Conservation (phyloP, 2,329 filamentous ascomycete species). For the Westerdykella sp. region DNA sequence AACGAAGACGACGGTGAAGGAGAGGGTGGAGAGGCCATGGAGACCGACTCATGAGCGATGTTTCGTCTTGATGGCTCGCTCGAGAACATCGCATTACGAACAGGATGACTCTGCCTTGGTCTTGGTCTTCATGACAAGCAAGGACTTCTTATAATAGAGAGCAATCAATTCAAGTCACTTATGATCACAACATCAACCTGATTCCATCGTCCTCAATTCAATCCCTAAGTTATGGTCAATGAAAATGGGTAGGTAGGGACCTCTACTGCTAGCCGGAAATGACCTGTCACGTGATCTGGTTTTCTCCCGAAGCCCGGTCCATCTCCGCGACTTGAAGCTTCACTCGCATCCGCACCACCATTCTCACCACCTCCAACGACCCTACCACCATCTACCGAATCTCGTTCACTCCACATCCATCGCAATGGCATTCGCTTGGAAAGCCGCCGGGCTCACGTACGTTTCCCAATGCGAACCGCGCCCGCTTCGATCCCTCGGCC, state of each 20-base stretch:
- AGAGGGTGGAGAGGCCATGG: conserved; percentile 47
- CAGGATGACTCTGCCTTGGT: too few species aligned
- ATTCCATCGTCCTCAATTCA: too few species aligned
- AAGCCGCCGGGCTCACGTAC: conserved; percentile 94
- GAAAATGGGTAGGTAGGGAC: too few species aligned
- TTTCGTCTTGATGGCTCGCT: too few species aligned
- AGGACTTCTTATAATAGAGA: background rate
- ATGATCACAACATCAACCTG: too few species aligned
- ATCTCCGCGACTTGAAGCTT: conserved; percentile 20
- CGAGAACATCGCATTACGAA: too few species aligned
- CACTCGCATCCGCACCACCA: conserved; percentile 21
- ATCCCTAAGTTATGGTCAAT: too few species aligned
- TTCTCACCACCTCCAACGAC: conserved; percentile 15
- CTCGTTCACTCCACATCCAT: conserved; percentile 26
- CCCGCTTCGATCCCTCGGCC: conserved; percentile 12
- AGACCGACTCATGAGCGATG: conserved; percentile 44
- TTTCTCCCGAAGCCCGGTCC: background rate
- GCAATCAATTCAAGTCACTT: too few species aligned
- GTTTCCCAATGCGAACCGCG: conserved; percentile 34
- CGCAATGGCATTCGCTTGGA: conserved; percentile 97
- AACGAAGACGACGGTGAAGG: conserved; percentile 26
- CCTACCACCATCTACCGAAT: conserved; percentile 14
- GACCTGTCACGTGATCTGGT: conserved; percentile 18
- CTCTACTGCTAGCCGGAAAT: background rate
- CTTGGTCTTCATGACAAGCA: background rate